Conservation (phyloP, 805 yeast species). For the Candida khao-thaluensis region DNA sequence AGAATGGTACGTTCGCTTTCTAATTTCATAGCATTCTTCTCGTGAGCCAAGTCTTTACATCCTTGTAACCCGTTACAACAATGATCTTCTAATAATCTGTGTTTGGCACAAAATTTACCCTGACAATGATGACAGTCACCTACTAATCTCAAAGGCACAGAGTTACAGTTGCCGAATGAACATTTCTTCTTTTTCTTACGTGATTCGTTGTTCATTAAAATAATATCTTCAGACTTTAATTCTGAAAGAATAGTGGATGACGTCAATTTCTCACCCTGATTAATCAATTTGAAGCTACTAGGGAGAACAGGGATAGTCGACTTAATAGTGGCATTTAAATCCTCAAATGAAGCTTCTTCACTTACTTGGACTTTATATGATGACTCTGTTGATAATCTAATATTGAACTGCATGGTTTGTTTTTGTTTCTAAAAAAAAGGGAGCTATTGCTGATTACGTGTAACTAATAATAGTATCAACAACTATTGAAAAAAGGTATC, state of each 20-base stretch:
- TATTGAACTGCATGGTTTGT: constrained; percentile 3
- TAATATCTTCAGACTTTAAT: constrained; percentile 13
- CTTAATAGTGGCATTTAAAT: constrained; percentile 46
- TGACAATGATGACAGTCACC: constrained; percentile 86
- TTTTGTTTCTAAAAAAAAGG: too few relatives aligned
- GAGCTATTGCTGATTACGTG: too few relatives aligned
- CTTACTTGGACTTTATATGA: constrained; percentile 50
- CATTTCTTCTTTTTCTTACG: constrained; percentile 45
- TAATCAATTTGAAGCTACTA: constrained; percentile 37
- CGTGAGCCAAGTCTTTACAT: constrained; percentile 82
- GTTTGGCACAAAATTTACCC: constrained; percentile 84
- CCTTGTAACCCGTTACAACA: constrained; percentile 71
- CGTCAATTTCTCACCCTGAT: constrained; percentile 38
- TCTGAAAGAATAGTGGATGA: constrained; percentile 22
- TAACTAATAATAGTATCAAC: too few relatives aligned
- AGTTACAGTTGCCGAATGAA: constrained; percentile 56
- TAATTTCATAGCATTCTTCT: constrained; percentile 77
- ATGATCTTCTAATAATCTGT: constrained; percentile 83
- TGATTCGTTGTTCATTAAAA: constrained; percentile 16
- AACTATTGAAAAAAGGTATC: too few relatives aligned
- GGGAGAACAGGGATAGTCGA: constrained; percentile 44
- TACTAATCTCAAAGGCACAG: constrained; percentile 63
- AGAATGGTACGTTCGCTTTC: constrained; percentile 79
- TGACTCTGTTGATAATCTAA: constrained; percentile 44
- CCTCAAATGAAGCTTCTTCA: constrained; percentile 51